These are phyloP conservation scores for Larix kaempferi DNA, from an alignment of 75 land plant species.

Conservation along the genomic window DNA sequence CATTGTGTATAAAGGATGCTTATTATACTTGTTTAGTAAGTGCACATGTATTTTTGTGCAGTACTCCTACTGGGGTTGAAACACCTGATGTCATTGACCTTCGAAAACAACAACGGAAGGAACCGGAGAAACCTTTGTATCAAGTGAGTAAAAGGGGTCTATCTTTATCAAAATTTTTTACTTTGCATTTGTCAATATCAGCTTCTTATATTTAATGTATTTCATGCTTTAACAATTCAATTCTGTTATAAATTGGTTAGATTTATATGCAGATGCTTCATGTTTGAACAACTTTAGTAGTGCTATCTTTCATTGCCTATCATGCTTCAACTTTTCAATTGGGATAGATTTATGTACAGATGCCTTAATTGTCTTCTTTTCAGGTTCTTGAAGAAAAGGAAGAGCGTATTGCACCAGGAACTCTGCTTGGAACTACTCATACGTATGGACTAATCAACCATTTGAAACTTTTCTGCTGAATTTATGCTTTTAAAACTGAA, in stretches of 20 bases:
- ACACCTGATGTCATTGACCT: constrained; percentile 99
- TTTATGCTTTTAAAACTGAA: too few relatives aligned
- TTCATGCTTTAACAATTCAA: not conserved
- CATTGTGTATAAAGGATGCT: not conserved
- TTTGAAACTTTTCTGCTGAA: not conserved
- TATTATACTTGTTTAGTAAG: not conserved
- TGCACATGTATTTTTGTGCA: constrained; percentile 23
- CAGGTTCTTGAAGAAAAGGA: constrained; percentile 98
- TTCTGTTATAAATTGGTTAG: not conserved
- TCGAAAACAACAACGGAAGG: constrained; percentile 93
- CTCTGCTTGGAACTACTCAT: constrained; percentile 84
- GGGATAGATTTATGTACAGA: not conserved
- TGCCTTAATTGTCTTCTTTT: not conserved
- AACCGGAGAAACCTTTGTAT: constrained; percentile 90
- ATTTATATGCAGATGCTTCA: not conserved
- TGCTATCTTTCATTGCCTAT: not conserved
- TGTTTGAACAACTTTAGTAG: not conserved
- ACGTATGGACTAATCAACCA: constrained; percentile 55
- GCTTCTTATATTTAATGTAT: not conserved
- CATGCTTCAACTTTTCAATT: not conserved
- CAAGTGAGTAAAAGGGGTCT: constrained; percentile 49
- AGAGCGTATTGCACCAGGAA: constrained; percentile 85
- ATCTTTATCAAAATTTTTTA: not conserved
- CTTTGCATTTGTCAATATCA: not conserved
- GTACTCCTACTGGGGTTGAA: constrained; percentile 99